Conservation (phyloP, 345 rosid genomes). For the Nephelium lappaceum region DNA sequence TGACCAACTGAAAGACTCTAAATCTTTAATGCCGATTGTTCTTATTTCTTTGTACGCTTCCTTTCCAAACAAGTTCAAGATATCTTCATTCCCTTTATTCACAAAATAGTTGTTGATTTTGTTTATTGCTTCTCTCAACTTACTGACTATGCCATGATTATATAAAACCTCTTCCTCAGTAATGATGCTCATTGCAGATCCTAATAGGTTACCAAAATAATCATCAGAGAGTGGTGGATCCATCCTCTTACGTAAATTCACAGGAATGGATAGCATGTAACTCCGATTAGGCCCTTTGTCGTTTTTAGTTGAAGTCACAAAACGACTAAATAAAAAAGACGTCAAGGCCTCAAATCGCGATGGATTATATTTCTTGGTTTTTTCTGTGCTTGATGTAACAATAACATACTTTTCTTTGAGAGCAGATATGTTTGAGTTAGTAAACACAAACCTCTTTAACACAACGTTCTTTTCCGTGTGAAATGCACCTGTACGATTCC, state of each 20-base stretch:
- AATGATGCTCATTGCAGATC: slow-evolving; percentile 11
- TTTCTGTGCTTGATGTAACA: neutral
- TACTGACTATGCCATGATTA: slow-evolving; percentile 19
- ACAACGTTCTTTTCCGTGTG: slow-evolving; percentile 35
- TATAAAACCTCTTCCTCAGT: neutral
- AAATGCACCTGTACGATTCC: slow-evolving; percentile 15
- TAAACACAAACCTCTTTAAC: slow-evolving; percentile 44
- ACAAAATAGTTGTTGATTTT: slow-evolving; percentile 31
- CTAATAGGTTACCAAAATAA: slow-evolving; percentile 41
- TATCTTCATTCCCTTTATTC: slow-evolving; percentile 29
- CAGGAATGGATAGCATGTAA: slow-evolving; percentile 34
- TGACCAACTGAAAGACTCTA: slow-evolving; percentile 28
- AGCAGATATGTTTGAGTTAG: slow-evolving; percentile 23
- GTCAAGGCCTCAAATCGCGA: slow-evolving; percentile 48
- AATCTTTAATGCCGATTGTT: slow-evolving; percentile 24
- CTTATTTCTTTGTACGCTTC: neutral
- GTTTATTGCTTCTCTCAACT: slow-evolving; percentile 29
- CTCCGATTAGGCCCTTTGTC: slow-evolving; percentile 13
- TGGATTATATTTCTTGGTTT: slow-evolving; percentile 1
- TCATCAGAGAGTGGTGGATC: slow-evolving; percentile 33
- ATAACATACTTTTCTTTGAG: slow-evolving; percentile 29
- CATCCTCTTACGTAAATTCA: slow-evolving; percentile 40
- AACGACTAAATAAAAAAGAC: slow-evolving; percentile 43
- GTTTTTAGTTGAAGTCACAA: slow-evolving; percentile 26
- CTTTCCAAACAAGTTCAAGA: neutral